Evolutionary conservation across 805 yeast species (phyloP).

Genomic region (Ogataea pignaliae): DNA sequence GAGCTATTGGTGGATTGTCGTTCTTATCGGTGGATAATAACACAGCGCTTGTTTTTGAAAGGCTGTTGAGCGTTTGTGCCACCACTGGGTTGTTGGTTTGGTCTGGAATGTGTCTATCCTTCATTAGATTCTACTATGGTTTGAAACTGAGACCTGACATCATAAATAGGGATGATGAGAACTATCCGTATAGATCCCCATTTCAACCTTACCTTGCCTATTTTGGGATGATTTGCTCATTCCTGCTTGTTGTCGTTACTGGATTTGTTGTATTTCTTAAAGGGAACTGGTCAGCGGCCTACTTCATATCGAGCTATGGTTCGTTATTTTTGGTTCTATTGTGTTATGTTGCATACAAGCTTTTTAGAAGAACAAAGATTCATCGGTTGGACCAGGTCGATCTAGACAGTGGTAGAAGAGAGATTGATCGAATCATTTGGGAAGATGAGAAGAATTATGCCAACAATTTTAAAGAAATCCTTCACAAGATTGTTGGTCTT

Average conservation of each 20-base stretch:
- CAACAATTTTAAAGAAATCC: slow-evolving; percentile 29
- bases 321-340: slow-evolving; percentile 40
- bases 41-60: slow-evolving; percentile 61
- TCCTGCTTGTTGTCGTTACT: slow-evolving; percentile 38
- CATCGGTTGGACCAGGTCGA: slow-evolving; percentile 72
- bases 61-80: slow-evolving; percentile 62
- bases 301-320: slow-evolving; percentile 53
- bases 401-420: slow-evolving; percentile 79
- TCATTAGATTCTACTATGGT: slow-evolving; percentile 50
- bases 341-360: slow-evolving; percentile 46
- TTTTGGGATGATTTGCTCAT: slow-evolving; percentile 42
- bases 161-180: slow-evolving; percentile 46
- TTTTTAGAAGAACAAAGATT: slow-evolving; percentile 56
- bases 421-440: slow-evolving; percentile 77
- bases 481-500: slow-evolving; percentile 19
- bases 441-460: slow-evolving; percentile 53
- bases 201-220: slow-evolving; percentile 53
- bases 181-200: slow-evolving; percentile 53
- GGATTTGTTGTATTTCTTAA: slow-evolving; percentile 49
- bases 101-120: slow-evolving; percentile 61
- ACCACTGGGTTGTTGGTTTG: slow-evolving; percentile 77
- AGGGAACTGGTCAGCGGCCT: slow-evolving; percentile 44
- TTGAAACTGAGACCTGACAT: slow-evolving; percentile 52
- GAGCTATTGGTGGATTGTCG: slow-evolving; percentile 55
- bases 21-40: slow-evolving; percentile 53